Conservation (phyloP, 1,284 basidiomycete genomes). For the Inonotus hispidus region DNA sequence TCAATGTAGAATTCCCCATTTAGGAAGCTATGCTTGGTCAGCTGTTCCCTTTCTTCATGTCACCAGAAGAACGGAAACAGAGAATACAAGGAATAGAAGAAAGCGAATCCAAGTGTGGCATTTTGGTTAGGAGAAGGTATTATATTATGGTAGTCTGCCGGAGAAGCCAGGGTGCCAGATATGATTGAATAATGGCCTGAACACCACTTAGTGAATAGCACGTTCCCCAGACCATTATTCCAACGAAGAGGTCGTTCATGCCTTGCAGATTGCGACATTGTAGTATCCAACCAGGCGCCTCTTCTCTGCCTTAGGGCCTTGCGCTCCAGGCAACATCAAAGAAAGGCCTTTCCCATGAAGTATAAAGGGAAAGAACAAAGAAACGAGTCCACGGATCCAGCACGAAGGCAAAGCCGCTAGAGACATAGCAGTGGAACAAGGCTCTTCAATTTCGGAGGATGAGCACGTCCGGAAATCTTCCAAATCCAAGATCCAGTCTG, state of each 20-base stretch:
- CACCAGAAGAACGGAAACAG: neutral
- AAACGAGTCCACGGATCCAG: neutral
- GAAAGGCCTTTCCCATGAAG: neutral
- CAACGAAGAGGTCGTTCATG: neutral
- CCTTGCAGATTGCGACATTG: neutral
- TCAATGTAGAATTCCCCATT: neutral
- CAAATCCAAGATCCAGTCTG: too few relatives aligned
- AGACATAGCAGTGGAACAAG: too few relatives aligned
- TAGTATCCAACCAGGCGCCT: neutral
- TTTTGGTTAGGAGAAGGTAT: too few relatives aligned
- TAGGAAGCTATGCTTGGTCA: neutral
- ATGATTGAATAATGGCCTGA: neutral
- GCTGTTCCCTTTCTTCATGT: neutral
- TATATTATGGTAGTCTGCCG: too few relatives aligned
- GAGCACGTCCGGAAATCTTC: too few relatives aligned
- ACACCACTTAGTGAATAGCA: neutral
- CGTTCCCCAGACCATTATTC: neutral
- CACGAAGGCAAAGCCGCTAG: too few relatives aligned
- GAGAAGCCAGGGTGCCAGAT: neutral
- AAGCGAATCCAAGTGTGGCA: neutral
- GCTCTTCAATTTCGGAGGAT: too few relatives aligned
- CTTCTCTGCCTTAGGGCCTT: neutral
- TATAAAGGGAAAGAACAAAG: neutral
- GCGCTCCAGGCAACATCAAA: neutral
- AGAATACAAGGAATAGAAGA: neutral